Conservation (phyloP, 768 basidiomycete species). For the Tricholoma sp. region DNA sequence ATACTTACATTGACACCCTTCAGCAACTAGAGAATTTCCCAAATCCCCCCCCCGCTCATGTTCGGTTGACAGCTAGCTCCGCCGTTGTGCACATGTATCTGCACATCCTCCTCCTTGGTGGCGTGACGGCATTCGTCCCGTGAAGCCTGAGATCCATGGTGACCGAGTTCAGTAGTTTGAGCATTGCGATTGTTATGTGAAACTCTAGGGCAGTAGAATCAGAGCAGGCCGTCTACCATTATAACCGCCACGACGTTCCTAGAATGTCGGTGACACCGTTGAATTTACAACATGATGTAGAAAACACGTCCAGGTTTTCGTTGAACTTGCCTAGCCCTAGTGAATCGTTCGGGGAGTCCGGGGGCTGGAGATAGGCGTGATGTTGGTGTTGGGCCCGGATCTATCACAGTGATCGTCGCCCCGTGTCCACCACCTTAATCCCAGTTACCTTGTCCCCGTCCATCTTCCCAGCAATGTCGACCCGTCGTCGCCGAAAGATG, state of each 20-base stretch:
- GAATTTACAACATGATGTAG: too few species aligned
- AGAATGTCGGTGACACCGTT: not conserved
- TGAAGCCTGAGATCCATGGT: slow-evolving; percentile 48
- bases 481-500: too few species aligned
- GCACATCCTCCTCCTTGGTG: slow-evolving; percentile 43
- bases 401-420: too few species aligned
- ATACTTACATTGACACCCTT: too few species aligned
- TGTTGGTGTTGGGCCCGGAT: too few species aligned
- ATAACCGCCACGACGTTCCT: not conserved
- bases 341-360: too few species aligned
- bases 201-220: not conserved
- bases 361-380: too few species aligned
- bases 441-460: too few species aligned
- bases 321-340: too few species aligned
- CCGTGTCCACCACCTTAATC: too few species aligned
- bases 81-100: slow-evolving; percentile 42
- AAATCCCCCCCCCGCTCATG: slow-evolving; percentile 32
- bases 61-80: slow-evolving; percentile 24
- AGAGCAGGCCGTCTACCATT: not conserved
- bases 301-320: not conserved
- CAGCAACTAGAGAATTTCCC: too few species aligned
- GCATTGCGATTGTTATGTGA: not conserved
- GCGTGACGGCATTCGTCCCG: slow-evolving; percentile 42
- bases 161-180: not conserved
- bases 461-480: too few species aligned